A percentile compares a stretch with the other conserved stretches of the same genome.
These are phyloP conservation scores for Ceratobasidium papillatum DNA, from an alignment of 1,284 basidiomycete genomes.

Conservation along the genomic window DNA sequence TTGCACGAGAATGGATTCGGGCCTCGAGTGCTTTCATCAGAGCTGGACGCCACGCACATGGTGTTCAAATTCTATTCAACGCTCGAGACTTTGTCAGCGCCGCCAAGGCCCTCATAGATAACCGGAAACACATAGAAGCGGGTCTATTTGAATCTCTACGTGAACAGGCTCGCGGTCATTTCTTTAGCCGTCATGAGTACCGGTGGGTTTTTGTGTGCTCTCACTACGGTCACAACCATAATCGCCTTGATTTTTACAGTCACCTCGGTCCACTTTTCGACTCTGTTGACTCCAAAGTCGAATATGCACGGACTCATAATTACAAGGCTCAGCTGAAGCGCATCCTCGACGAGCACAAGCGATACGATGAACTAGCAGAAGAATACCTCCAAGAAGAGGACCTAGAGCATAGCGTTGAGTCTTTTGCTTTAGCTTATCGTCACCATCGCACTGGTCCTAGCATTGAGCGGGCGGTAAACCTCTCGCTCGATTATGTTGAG, in stretches of 20 bases:
- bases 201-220: neutral
- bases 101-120: neutral
- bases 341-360: slow-evolving; percentile 7
- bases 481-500: slow-evolving; percentile 4
- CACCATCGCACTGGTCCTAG: neutral
- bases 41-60: neutral
- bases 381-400: slow-evolving; percentile 15
- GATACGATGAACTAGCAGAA: slow-evolving; percentile 21
- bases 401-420: slow-evolving; percentile 7
- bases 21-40: slow-evolving; percentile 1
- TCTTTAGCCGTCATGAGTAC: slow-evolving; percentile 16
- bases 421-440: neutral
- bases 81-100: slow-evolving; percentile 3
- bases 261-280: slow-evolving; percentile 15
- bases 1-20: neutral
- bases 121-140: neutral
- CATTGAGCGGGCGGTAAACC: neutral
- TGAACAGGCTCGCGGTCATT: slow-evolving; percentile 4
- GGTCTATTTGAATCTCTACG: slow-evolving; percentile 9
- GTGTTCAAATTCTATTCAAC: slow-evolving; percentile 10
- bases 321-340: slow-evolving; percentile 18
- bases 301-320: neutral
- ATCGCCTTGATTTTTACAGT: neutral
- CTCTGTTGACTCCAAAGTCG: slow-evolving; percentile 1
- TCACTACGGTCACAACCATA: neutral